A percentile compares a stretch with the other conserved stretches of the same genome.
phyloP scores from a whole-genome alignment of 331 rosid species.

The Cucumis variabilis region DNA sequence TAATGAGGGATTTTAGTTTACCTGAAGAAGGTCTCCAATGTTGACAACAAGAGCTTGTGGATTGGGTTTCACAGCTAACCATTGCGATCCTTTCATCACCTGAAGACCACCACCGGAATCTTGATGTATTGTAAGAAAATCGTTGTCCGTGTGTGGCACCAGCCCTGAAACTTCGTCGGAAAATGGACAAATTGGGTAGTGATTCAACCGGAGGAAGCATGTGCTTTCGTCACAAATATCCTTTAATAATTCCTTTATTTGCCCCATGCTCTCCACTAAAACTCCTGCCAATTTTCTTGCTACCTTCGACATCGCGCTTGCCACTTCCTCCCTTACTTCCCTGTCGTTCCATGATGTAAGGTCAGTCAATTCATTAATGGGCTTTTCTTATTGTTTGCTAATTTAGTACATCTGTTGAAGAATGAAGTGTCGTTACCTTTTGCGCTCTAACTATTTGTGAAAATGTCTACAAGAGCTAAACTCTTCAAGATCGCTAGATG shows the following conservation, averaged over 20 bases:
- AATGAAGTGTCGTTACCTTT: not conserved
- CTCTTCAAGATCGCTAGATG: conserved; percentile 4
- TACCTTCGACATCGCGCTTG: conserved; percentile 72
- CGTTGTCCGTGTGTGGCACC: conserved; percentile 96
- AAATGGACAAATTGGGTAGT: conserved; percentile 75
- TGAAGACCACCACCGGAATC: conserved; percentile 92
- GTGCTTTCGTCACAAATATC: conserved; percentile 77
- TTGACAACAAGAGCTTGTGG: conserved; percentile 84
- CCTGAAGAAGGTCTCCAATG: conserved; percentile 97
- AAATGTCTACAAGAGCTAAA: not conserved
- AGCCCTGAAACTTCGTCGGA: conserved; percentile 64
- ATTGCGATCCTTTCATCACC: conserved; percentile 86
- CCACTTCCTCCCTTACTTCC: conserved; percentile 73
- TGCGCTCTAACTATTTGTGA: conserved; percentile 10
- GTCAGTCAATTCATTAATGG: not conserved
- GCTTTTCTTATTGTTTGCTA: not conserved
- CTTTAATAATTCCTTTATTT: conserved; percentile 52
- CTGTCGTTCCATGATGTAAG: conserved; percentile 40
- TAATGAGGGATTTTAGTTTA: too few species aligned
- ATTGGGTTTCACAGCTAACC: conserved; percentile 90
- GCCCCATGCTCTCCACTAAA: conserved; percentile 69
- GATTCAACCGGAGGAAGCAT: conserved; percentile 85
- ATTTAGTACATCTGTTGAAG: not conserved
- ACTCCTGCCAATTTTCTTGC: conserved; percentile 69
- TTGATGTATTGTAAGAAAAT: conserved; percentile 88